These are phyloP conservation scores for Pleurotus ostreatus DNA, from an alignment of 768 basidiomycete species.

Conservation along the genomic window DNA sequence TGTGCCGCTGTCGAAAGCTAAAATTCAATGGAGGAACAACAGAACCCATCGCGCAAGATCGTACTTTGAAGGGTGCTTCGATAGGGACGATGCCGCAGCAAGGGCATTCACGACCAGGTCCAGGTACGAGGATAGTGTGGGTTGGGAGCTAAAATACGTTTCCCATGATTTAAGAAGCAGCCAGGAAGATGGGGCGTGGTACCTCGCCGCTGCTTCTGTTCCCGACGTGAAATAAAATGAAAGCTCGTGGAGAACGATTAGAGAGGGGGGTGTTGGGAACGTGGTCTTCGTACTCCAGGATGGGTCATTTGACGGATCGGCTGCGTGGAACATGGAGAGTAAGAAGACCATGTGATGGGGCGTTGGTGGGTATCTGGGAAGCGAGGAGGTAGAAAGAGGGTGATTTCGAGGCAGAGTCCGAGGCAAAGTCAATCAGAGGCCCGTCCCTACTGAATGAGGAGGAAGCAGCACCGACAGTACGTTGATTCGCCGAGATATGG, in stretches of 20 bases:
- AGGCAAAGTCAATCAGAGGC: neutral
- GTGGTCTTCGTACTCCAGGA: conserved; percentile 22
- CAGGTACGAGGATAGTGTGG: conserved; percentile 47
- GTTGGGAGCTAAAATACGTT: neutral
- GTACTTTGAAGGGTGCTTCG: conserved; percentile 9
- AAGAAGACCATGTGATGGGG: conserved; percentile 51
- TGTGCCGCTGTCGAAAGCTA: neutral
- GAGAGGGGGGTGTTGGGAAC: conserved; percentile 32
- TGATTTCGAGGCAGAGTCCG: neutral
- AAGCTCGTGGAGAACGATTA: conserved; percentile 59
- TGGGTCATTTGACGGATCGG: conserved; percentile 18
- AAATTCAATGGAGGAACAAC: neutral
- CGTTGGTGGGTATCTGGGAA: conserved; percentile 58
- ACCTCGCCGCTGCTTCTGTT: no score
- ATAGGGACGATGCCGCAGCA: conserved; percentile 31
- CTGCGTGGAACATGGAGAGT: conserved; percentile 43
- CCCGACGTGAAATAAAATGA: conserved; percentile 42
- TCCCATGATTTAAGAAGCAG: no score
- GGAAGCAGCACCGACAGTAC: conserved; percentile 48
- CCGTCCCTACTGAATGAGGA: neutral
- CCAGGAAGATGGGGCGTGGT: no score
- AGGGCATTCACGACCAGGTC: conserved; percentile 45
- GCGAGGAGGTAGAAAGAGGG: neutral
- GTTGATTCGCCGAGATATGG: conserved; percentile 38
- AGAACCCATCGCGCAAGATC: conserved; percentile 18